A percentile compares a stretch with the other conserved stretches of the same genome.
phyloP scores from a whole-genome alignment of 768 basidiomycete genomes.

The Mycena capillaripes region DNA sequence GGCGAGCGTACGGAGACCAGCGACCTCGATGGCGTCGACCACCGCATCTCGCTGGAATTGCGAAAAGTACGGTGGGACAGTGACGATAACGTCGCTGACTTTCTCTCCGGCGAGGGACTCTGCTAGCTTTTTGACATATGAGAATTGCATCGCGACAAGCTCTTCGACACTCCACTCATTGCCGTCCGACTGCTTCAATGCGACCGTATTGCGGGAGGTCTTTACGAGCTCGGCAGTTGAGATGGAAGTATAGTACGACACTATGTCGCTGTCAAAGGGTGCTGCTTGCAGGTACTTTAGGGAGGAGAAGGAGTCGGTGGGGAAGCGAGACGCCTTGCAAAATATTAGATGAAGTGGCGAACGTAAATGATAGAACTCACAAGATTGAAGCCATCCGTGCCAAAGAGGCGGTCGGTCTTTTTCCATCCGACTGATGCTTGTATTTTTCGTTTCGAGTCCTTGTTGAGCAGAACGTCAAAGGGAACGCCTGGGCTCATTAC shows the following conservation, averaged over 20 bases:
- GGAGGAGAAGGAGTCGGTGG: conserved; percentile 87
- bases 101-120: conserved; percentile 81
- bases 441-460: conserved; percentile 97
- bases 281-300: conserved; percentile 88
- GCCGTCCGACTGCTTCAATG: conserved; percentile 71
- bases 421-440: conserved; percentile 94
- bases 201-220: conserved; percentile 72
- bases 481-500: conserved; percentile 94
- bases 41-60: conserved; percentile 94
- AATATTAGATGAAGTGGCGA: conserved; percentile 15
- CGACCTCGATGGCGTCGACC: conserved; percentile 91
- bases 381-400: conserved; percentile 88
- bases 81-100: conserved; percentile 87
- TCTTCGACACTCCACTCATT: conserved; percentile 89
- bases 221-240: conserved; percentile 65
- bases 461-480: conserved; percentile 96
- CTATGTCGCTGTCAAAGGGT: conserved; percentile 69
- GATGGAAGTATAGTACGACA: conserved; percentile 71
- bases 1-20: conserved; percentile 86
- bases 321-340: conserved; percentile 90
- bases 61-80: conserved; percentile 91
- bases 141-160: conserved; percentile 93
- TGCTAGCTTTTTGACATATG: conserved; percentile 91
- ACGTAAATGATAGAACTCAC: conserved; percentile 62
- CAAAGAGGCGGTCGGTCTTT: conserved; percentile 90